These are phyloP conservation scores for Phaeolepiota aurea DNA, from an alignment of 768 basidiomycete genomes.

Conservation along the genomic window DNA sequence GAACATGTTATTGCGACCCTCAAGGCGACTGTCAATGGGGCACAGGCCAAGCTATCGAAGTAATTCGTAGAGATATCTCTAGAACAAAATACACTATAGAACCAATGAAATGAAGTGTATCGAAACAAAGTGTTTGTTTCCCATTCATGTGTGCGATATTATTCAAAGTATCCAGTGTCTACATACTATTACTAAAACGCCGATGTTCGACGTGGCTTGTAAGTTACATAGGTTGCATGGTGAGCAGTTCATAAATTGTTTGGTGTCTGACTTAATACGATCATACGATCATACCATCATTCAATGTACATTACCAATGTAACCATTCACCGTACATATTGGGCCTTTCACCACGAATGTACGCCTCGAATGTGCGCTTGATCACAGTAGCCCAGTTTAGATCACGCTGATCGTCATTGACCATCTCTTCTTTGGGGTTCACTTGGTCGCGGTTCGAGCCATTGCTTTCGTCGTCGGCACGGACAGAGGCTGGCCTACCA, in stretches of 20 bases:
- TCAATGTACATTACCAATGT: conserved; percentile 28
- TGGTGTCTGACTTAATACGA: too few species aligned
- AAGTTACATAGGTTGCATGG: too few species aligned
- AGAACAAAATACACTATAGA: too few species aligned
- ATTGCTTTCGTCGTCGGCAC: background rate
- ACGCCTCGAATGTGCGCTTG: conserved; percentile 93
- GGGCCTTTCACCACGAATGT: conserved; percentile 82
- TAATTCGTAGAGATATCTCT: too few species aligned
- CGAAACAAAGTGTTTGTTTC: background rate
- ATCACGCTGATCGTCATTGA: conserved; percentile 68
- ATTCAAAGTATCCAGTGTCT: too few species aligned
- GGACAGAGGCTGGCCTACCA: background rate
- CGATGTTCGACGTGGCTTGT: too few species aligned
- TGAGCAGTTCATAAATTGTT: too few species aligned
- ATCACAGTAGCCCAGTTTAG: conserved; percentile 90
- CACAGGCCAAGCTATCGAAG: conserved; percentile 37
- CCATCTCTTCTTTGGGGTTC: conserved; percentile 29
- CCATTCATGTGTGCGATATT: too few species aligned
- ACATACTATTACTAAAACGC: too few species aligned
- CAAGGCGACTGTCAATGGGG: conserved; percentile 61
- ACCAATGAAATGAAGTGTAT: background rate
- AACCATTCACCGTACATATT: conserved; percentile 93
- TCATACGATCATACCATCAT: too few species aligned
- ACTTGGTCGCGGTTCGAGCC: background rate
- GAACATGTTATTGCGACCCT: conserved; percentile 67